phyloP scores from a whole-genome alignment of 495 filamentous ascomycete genomes.

The Neurospora sp. region DNA sequence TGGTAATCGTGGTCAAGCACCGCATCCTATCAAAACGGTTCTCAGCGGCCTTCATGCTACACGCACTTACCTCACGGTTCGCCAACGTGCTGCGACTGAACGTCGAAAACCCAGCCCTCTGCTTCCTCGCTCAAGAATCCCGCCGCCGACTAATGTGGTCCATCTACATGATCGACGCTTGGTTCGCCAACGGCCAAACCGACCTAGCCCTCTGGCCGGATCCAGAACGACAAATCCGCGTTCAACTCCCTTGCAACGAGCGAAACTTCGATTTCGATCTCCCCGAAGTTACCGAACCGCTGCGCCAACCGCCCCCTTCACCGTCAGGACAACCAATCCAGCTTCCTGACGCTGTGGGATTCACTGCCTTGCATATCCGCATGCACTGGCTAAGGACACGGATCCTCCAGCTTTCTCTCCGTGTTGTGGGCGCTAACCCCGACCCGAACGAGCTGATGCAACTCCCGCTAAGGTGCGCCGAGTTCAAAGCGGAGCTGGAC shows the following conservation, averaged over 20 bases:
- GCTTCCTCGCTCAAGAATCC: constrained; percentile 39
- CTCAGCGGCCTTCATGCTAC: constrained; percentile 38
- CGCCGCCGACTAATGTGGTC: constrained; percentile 44
- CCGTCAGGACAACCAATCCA: constrained; percentile 12
- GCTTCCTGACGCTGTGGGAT: constrained; percentile 37
- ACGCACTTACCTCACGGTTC: constrained; percentile 36
- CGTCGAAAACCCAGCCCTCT: constrained; percentile 36
- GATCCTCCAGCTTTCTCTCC: constrained; percentile 33
- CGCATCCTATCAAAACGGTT: constrained; percentile 36
- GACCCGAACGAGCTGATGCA: constrained; percentile 26
- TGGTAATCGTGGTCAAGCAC: constrained; percentile 39
- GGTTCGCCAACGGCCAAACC: constrained; percentile 32
- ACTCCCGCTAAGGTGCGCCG: constrained; percentile 29
- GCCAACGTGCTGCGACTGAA: constrained; percentile 38
- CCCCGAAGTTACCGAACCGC: constrained; percentile 34
- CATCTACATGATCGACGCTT: constrained; percentile 38
- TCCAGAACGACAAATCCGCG: constrained; percentile 29
- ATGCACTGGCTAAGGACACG: constrained; percentile 36
- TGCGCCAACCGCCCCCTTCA: constrained; percentile 23
- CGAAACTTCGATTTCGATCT: constrained; percentile 44
- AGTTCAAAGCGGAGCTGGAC: constrained; percentile 31
- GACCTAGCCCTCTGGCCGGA: constrained; percentile 38
- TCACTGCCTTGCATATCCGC: constrained; percentile 37
- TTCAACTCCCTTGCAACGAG: constrained; percentile 42
- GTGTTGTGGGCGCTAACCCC: constrained; percentile 15